Percentiles rank a stretch among this genome's conserved stretches.
These are phyloP conservation scores for Spirogloea muscicola DNA, from an alignment of 139 green algal species.

Conservation along the genomic window DNA sequence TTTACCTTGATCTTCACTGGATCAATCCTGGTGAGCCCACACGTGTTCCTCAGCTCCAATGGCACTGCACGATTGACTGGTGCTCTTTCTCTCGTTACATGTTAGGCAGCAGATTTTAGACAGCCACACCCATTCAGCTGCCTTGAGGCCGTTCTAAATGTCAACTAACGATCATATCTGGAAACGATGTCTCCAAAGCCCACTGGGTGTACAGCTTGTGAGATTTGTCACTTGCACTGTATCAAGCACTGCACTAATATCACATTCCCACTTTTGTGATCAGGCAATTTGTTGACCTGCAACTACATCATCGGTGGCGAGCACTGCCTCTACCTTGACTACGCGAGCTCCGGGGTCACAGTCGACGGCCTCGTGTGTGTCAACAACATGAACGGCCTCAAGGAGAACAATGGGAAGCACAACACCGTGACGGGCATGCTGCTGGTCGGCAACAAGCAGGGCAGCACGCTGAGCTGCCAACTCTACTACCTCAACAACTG, in stretches of 20 bases:
- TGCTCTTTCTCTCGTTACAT: too few species aligned
- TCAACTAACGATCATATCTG: too few species aligned
- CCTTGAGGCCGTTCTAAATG: too few species aligned
- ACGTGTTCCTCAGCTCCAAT: too few species aligned
- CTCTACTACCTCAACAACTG: constrained; percentile 15
- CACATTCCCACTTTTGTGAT: too few species aligned
- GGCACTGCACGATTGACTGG: too few species aligned
- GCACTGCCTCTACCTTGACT: constrained; percentile 18
- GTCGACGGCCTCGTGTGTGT: constrained; percentile 5
- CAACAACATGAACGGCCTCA: not conserved
- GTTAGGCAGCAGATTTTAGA: too few species aligned
- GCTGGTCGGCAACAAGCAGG: not conserved
- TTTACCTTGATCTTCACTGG: constrained; percentile 2
- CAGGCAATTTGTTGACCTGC: constrained; percentile 7
- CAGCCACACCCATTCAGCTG: too few species aligned
- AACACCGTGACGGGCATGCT: not conserved
- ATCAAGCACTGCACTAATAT: too few species aligned
- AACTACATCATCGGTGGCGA: not conserved
- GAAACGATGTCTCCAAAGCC: too few species aligned
- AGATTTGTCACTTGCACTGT: too few species aligned
- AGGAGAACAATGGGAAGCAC: not conserved
- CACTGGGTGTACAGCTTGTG: too few species aligned
- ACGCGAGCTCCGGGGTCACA: not conserved
- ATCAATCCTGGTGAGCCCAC: constrained; percentile 8
- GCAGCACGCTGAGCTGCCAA: constrained; percentile 4